Conservation (phyloP, 345 rosid genomes). For the Tarenaya hassleriana region DNA sequence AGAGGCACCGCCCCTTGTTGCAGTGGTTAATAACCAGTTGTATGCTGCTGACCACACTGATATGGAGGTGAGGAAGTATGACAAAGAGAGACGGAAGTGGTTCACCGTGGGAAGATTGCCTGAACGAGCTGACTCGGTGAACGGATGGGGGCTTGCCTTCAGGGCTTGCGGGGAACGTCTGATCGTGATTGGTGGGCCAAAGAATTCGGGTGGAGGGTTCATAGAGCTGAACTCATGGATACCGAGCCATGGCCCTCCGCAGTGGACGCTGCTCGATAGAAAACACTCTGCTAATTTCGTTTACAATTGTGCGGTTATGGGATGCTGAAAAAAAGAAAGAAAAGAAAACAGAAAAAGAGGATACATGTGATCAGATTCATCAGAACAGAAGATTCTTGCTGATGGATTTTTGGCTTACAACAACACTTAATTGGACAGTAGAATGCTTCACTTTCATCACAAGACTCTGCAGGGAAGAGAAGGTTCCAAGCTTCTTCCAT, state of each 20-base stretch:
- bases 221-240: constrained; percentile 85
- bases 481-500: constrained; percentile 24
- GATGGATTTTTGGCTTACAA: constrained; percentile 21
- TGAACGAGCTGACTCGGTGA: constrained; percentile 71
- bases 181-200: constrained; percentile 89
- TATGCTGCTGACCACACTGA: constrained; percentile 83
- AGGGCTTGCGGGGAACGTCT: constrained; percentile 84
- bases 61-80: constrained; percentile 73
- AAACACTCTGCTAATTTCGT: constrained; percentile 78
- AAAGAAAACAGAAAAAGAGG: too few species aligned
- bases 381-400: constrained; percentile 19
- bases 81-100: constrained; percentile 59
- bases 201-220: constrained; percentile 58
- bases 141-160: constrained; percentile 97
- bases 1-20: constrained; percentile 88
- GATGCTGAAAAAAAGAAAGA: constrained; percentile 53
- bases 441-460: too few species aligned
- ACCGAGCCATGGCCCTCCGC: constrained; percentile 68
- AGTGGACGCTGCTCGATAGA: constrained; percentile 70
- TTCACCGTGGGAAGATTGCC: constrained; percentile 66
- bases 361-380: too few species aligned
- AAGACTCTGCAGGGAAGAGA: constrained; percentile 23
- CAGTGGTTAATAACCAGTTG: constrained; percentile 72
- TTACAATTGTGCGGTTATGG: constrained; percentile 96
- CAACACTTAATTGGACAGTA: too few species aligned